Conservation (phyloP, 2,329 filamentous ascomycete species). For the Dendrostoma leiphaemia region DNA sequence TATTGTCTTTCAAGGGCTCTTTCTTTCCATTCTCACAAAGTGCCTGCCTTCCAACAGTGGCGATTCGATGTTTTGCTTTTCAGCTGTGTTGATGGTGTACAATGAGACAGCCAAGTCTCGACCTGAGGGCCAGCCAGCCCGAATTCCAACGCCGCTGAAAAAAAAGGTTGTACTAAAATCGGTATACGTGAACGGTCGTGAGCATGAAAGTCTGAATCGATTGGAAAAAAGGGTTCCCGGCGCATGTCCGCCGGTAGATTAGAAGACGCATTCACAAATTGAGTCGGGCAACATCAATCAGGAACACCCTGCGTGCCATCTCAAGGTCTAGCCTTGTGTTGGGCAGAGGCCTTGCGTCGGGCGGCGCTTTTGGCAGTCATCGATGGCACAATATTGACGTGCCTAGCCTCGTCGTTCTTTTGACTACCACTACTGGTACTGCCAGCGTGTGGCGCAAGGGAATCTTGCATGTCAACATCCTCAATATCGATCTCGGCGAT, state of each 20-base stretch:
- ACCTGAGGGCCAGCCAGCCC: not conserved
- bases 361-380: slow-evolving; percentile 33
- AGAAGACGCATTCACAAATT: not conserved
- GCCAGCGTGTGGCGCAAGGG: slow-evolving; percentile 40
- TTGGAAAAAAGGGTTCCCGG: not conserved
- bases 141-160: not conserved
- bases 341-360: slow-evolving; percentile 15
- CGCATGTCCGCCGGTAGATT: not conserved
- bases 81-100: not conserved
- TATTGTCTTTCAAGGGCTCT: not conserved
- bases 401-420: slow-evolving; percentile 53
- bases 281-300: not conserved
- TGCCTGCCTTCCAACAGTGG: too few species aligned
- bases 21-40: not conserved
- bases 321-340: slow-evolving; percentile 13
- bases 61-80: not conserved
- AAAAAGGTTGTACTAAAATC: not conserved
- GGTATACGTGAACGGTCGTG: not conserved
- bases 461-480: slow-evolving; percentile 41
- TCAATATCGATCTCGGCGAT: slow-evolving; percentile 62
- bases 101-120: not conserved
- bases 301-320: not conserved
- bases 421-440: slow-evolving; percentile 38
- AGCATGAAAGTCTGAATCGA: not conserved
- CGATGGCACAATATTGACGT: slow-evolving; percentile 54